A percentile compares a stretch with the other conserved stretches of the same genome.
These are phyloP conservation scores for Calonectria leucothoes DNA, from an alignment of 2,329 filamentous ascomycete genomes.

Conservation along the genomic window DNA sequence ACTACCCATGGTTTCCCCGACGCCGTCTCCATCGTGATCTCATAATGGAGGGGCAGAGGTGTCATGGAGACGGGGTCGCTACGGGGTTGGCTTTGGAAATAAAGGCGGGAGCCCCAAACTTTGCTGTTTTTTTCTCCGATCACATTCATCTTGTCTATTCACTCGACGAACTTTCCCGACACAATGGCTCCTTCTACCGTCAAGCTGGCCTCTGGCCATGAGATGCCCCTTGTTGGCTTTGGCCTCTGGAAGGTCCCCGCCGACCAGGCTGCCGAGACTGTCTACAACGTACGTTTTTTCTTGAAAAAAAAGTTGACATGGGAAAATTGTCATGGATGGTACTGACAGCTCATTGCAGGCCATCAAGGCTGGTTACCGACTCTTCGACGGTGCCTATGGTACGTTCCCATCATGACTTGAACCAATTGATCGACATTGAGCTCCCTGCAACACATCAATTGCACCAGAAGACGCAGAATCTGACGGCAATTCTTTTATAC, in stretches of 20 bases:
- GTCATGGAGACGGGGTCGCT: conserved; percentile 21
- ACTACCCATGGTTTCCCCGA: conserved; percentile 17
- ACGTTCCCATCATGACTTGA: conserved; percentile 1
- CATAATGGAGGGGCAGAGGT: conserved; percentile 24
- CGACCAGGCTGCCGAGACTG: conserved; percentile 59
- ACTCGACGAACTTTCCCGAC: conserved; percentile 2
- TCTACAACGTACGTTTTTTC: conserved; percentile 63
- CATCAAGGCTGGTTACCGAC: conserved; percentile 65
- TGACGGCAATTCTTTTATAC: neutral
- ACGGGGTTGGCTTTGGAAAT: conserved; percentile 5
- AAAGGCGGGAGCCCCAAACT: conserved; percentile 8
- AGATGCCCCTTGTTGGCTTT: conserved; percentile 62
- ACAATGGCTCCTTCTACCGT: conserved; percentile 34
- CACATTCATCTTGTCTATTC: neutral
- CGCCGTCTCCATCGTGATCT: conserved; percentile 13
- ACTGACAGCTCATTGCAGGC: conserved; percentile 41
- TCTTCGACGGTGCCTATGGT: conserved; percentile 62
- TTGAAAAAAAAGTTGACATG: neutral
- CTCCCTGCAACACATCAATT: neutral
- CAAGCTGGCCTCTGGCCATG: conserved; percentile 39
- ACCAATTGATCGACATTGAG: neutral
- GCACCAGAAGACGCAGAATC: neutral
- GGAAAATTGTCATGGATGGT: neutral
- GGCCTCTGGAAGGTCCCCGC: conserved; percentile 77
- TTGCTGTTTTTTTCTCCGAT: neutral